Base-by-base conservation (phyloP, 495 filamentous ascomycete species). In the Collariella sp. region DNA sequence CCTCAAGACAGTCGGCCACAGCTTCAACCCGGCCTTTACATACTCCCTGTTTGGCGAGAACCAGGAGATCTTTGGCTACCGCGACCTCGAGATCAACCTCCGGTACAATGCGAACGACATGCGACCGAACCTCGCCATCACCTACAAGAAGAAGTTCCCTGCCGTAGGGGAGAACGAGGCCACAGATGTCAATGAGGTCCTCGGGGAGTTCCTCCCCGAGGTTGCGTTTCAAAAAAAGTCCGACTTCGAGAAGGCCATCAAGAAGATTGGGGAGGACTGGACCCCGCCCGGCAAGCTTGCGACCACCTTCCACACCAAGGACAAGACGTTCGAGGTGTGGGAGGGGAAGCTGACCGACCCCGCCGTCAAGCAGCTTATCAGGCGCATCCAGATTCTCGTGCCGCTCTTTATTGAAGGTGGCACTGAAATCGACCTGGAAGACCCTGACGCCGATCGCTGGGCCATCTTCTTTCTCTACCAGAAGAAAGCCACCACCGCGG, bases 391-490 rank as follows among this genome's bases (percentile, higher is more conserved):
- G 67, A 80, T 96, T 35, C 73, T 91, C 22, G 79, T 89, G n/a
- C 83, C 85, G 7, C 75, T 96, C 50, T 95, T 86, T 68, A 95
- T 99, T 56, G 93, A 99, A 69, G 93, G 88, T 20, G 94, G 89
- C 31, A 83, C 81, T 12, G 78, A 75, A 22, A 74, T 95, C 18
- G 76, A 83, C 9, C 70, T 87, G 12, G 80, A 91, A 40, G 87
- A 91, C 40, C 77, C 86, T 5, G 80, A 89, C 20, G 60, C 58
- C 10, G 88, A 94, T 51, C 80, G 90, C 65, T 99, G 93, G 93
- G 89, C 85, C 0, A 75, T 96, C 18, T 97, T 85, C 70, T 87
- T 96, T 55, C 68, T 78, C 3, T 95, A 96, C 65, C 79, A 85
- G 59, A 86, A 83, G 65, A 68, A 77, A n/a, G 56, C 66, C 7